Percentiles rank a stretch among this genome's conserved stretches.
phyloP scores from a whole-genome alignment of 148 eudicot species.

The Euryodendron excelsum region DNA sequence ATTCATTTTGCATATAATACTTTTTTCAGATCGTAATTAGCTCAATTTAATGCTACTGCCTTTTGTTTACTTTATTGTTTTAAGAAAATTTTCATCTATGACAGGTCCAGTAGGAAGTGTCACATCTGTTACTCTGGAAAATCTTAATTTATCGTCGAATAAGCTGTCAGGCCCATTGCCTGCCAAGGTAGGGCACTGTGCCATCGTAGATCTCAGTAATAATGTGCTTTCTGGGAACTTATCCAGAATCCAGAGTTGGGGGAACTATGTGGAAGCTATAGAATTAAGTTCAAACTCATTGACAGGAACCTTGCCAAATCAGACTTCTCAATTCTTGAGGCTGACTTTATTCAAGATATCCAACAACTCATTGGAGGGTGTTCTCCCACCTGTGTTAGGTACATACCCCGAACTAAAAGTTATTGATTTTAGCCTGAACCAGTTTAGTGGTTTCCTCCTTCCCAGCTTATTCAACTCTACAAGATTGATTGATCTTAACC shows the following conservation, averaged over 20 bases:
- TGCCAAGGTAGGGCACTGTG: constrained; percentile 45
- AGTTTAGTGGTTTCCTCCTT: constrained; percentile 40
- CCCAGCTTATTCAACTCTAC: constrained; percentile 42
- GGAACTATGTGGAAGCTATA: constrained; percentile 51
- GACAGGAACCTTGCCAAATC: constrained; percentile 47
- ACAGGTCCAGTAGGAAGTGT: constrained; percentile 65
- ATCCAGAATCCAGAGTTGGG: constrained; percentile 56
- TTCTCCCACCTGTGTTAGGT: constrained; percentile 39
- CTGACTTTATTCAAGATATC: constrained; percentile 47
- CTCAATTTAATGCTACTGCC: neutral
- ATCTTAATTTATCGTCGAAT: constrained; percentile 65
- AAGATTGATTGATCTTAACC: constrained; percentile 37
- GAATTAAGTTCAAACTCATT: constrained; percentile 55
- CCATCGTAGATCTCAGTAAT: constrained; percentile 56
- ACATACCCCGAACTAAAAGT: constrained; percentile 47
- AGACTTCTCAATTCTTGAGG: constrained; percentile 61
- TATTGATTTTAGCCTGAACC: constrained; percentile 60
- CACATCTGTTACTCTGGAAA: constrained; percentile 46
- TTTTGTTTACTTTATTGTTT: neutral
- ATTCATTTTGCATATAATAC: neutral
- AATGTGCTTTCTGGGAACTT: constrained; percentile 57
- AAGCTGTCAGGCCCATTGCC: constrained; percentile 68
- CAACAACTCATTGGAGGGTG: constrained; percentile 60
- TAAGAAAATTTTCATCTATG: constrained; percentile 11
- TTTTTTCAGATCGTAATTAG: neutral